Evolutionary conservation across 306 rosid species (phyloP), one percentile per base, ranked within the genome.

Genomic region (Trifolium dubium): DNA sequence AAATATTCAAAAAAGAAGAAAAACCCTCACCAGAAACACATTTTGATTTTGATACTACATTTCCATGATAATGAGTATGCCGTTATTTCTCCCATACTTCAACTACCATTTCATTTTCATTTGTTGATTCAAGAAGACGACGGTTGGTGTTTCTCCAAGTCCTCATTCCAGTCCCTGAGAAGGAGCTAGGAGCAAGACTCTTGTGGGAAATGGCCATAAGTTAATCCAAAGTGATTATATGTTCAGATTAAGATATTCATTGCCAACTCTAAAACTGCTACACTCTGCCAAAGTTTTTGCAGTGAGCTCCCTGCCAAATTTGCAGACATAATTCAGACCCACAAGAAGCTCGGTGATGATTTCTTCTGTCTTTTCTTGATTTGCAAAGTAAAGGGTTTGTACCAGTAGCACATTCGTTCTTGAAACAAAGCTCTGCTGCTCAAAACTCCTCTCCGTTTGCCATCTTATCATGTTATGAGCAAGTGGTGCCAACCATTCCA

Each of bases 401-500:
- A 86, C 99, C 70, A 95, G 86, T 46, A 95, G 83, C 79, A 90
- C 95, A 13, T 92, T 89, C 5, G 96, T 90, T 84, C 88, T 82
- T 14, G 96, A 88, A 79, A 87, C 88, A 76, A 86, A 79, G 83
- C 83, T 90, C 75, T 88, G 98, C 84, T 95, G 99, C 87, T 95
- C 99, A 71, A 82, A 92, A 75, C 98, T 92, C 65, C 99, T 88
- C 83, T 95, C 98, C 2, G 98, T 90, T 70, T 95, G 99, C 99
- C 99, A 95, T 84, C 98, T 86, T 55, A 92, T 89, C 90, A 88
- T 95, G 85, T 90, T 92, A 66, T 95, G 99, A 75, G 99, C 98
- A 61, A 95, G 96, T 23, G 98, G 98, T 29, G 95, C 97, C 82
- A 92, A 71, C 99, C 99, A 95, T 80, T 92, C 98, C 77, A 95